Evolutionary conservation across 805 yeast genomes (phyloP), one percentile per base, ranked within the genome.

Genomic region (Torulaspora indica): DNA sequence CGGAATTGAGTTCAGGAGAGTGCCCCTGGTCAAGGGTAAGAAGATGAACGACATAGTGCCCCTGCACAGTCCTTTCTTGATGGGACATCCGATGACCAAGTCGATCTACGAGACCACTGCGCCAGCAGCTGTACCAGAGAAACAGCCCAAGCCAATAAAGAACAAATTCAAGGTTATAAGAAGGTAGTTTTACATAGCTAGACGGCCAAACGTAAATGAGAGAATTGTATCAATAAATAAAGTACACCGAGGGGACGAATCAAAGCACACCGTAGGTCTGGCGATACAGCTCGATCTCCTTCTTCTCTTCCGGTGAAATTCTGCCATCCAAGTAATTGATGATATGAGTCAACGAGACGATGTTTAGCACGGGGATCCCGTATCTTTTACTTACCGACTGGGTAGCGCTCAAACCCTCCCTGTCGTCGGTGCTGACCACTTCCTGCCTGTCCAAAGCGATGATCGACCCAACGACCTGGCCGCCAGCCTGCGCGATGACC

Each of bases 371-470:
- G 2, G 97, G 97, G 45, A 91, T 85, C 31, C 75, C 74, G 62
- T 82, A 83, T 60, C 74, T 77, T 58, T 79, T 71, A 40, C 85
- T 70, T 22, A 91, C 93, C 17, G 81, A 80, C 62, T 82, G 83
- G 4, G 96, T 86, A 38, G 98, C 95, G 54, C 93, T 82, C 55
- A 73, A 65, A 24, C 58, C 55, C 40, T 63, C 65, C 27, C 58
- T 55, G 34, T 59, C 61, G 34, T 74, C 74, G 32, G 81, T 72
- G 55, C 79, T 83, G 29, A 85, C 82, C 38, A 93, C 81, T 70
- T 93, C 98, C 73, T 90, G 95, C 74, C 98, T 82, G 67, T 93
- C 98, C 55, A 93, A 77, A 6, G 96, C 95, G 60, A 93, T 86
- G 48, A 89, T 82, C 45, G 88, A 78, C 7, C 95, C 98, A 37